Evolutionary conservation across 2,329 filamentous ascomycete genomes (phyloP).

Genomic region (Pseudogymnoascus verrucosus): DNA sequence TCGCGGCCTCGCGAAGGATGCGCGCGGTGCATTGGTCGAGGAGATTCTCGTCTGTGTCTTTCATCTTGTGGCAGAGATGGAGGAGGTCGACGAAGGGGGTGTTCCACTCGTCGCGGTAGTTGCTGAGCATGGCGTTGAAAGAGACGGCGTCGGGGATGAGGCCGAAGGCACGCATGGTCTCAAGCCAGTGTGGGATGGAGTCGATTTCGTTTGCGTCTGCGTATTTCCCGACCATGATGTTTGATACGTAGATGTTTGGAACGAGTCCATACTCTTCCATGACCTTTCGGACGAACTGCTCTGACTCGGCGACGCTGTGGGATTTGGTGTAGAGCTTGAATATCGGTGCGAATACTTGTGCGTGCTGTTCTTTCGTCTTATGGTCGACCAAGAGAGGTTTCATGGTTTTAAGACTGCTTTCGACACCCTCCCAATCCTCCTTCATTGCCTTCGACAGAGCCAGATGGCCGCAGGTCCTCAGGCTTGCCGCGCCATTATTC

Average conservation of each 20-base stretch:
- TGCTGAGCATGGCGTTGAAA: constrained; percentile 24
- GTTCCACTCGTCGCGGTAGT: constrained; percentile 19
- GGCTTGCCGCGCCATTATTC: constrained; percentile 9
- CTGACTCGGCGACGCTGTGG: constrained; percentile 22
- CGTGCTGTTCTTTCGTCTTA: constrained; percentile 9
- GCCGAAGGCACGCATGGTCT: constrained; percentile 18
- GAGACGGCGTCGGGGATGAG: constrained; percentile 18
- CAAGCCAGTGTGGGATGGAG: constrained; percentile 23
- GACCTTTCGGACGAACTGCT: constrained; percentile 23
- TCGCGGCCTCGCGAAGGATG: constrained; percentile 14
- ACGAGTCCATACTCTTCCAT: constrained; percentile 18
- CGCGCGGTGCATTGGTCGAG: constrained; percentile 15
- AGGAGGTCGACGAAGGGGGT: constrained; percentile 21
- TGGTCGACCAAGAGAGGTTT: constrained; percentile 3
- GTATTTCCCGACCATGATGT: constrained; percentile 23
- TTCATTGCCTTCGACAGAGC: constrained; percentile 25
- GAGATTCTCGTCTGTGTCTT: constrained; percentile 11
- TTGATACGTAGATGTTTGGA: constrained; percentile 17
- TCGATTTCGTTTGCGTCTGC: constrained; percentile 22
- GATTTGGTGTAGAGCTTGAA: constrained; percentile 22
- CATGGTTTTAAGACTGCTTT: constrained; percentile 21
- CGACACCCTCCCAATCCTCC: constrained; percentile 24
- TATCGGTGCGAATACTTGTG: constrained; percentile 22
- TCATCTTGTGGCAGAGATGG: constrained; percentile 17
- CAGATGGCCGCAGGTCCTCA: constrained; percentile 25